Conservation (phyloP, 2,329 filamentous ascomycete species). For the Aspergillus sojae region DNA sequence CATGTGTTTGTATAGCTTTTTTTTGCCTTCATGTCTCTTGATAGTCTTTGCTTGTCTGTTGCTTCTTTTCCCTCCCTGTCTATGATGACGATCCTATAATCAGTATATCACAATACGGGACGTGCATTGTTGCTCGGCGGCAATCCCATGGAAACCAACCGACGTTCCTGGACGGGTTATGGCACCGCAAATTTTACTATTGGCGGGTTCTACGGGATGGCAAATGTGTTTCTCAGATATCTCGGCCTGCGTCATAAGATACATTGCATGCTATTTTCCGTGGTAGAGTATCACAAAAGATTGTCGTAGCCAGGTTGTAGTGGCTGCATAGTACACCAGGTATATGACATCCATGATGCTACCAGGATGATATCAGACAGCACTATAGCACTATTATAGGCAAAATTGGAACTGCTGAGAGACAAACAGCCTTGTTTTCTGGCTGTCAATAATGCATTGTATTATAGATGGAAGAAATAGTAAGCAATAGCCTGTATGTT, state of each 20-base stretch:
- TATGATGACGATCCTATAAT: neutral
- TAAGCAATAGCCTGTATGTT: neutral
- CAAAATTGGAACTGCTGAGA: neutral
- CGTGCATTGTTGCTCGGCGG: neutral
- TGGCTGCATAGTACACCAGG: neutral
- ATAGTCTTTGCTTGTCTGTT: neutral
- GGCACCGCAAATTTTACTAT: neutral
- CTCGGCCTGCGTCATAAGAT: conserved; percentile 1
- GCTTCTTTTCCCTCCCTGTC: neutral
- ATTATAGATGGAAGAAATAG: neutral
- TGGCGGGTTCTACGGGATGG: neutral
- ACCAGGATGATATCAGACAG: neutral
- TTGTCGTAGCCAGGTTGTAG: neutral
- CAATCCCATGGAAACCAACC: neutral
- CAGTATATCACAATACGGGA: neutral
- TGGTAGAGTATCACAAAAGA: neutral
- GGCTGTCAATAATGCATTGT: neutral
- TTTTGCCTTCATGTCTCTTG: neutral
- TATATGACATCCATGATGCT: neutral
- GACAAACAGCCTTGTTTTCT: neutral
- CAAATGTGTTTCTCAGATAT: neutral
- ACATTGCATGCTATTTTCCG: neutral
- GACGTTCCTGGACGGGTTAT: neutral
- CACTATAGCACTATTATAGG: neutral
- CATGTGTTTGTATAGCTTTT: neutral